Percentiles rank a stretch among this genome's conserved stretches.
Evolutionary conservation across 2,329 filamentous ascomycete species (phyloP).

Genomic region (Ophidiomyces ophidiicola): DNA sequence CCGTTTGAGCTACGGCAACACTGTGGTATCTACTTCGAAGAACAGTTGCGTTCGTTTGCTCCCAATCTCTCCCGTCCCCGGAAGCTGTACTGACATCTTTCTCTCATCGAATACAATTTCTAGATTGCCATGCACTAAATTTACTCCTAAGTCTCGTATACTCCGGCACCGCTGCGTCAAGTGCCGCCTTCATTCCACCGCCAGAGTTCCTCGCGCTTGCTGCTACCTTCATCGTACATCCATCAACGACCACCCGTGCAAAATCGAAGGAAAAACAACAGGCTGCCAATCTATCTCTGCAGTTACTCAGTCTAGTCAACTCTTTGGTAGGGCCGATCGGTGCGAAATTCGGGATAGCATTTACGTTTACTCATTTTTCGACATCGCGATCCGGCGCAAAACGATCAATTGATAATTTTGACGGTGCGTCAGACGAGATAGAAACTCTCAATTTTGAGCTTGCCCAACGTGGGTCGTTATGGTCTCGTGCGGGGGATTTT

Average conservation of each 20-base stretch:
- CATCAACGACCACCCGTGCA: slow-evolving; percentile 61
- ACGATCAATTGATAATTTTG: slow-evolving; percentile 15
- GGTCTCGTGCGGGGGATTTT: slow-evolving; percentile 68
- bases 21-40: slow-evolving; percentile 61
- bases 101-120: slow-evolving; percentile 19
- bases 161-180: slow-evolving; percentile 26
- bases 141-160: slow-evolving; percentile 43
- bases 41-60: slow-evolving; percentile 50
- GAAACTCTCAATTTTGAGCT: slow-evolving; percentile 46
- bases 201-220: slow-evolving; percentile 63
- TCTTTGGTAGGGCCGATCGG: slow-evolving; percentile 56
- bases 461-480: slow-evolving; percentile 55
- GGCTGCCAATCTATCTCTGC: slow-evolving; percentile 54
- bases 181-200: slow-evolving; percentile 52
- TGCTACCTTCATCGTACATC: slow-evolving; percentile 73
- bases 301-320: slow-evolving; percentile 57
- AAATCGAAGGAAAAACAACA: slow-evolving; percentile 48
- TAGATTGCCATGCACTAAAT: slow-evolving; percentile 41
- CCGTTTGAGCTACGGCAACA: slow-evolving; percentile 54
- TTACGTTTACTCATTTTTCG: slow-evolving; percentile 47
- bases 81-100: background rate
- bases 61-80: slow-evolving; percentile 11
- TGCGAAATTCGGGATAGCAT: slow-evolving; percentile 57
- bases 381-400: slow-evolving; percentile 23
- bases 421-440: slow-evolving; percentile 25